Conservation (phyloP, 73 alveolate genomes). For the Stentor roeselii region DNA sequence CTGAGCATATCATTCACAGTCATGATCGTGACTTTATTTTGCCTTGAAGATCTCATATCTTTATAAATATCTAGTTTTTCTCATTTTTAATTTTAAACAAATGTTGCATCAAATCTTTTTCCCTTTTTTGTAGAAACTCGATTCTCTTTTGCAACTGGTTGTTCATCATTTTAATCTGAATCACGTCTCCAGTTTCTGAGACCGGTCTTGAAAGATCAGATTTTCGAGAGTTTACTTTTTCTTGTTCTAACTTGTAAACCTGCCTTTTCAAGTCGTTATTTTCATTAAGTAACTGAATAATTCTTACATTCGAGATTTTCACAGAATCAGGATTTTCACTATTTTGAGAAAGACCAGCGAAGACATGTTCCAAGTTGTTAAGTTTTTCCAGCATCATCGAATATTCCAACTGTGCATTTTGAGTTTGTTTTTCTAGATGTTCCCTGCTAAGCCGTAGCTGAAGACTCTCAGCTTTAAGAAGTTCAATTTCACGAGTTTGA, state of each 20-base stretch:
- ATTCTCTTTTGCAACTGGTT: conserved; percentile 79
- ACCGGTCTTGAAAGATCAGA: conserved; percentile 39
- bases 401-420: conserved; percentile 86
- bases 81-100: conserved; percentile 42
- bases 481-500: conserved; percentile 66
- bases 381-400: conserved; percentile 82
- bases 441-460: conserved; percentile 88
- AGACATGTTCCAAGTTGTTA: conserved; percentile 93
- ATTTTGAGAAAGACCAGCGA: conserved; percentile 85
- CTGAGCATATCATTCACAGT: too few relatives aligned
- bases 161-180: conserved; percentile 75
- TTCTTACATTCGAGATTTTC: conserved; percentile 52
- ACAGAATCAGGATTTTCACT: conserved; percentile 39
- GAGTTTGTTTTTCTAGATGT: conserved; percentile 83
- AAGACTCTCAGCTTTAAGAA: conserved; percentile 87
- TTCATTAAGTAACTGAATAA: conserved; percentile 67
- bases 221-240: conserved; percentile 59
- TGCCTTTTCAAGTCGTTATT: conserved; percentile 92
- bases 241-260: conserved; percentile 83
- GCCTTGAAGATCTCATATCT: too few relatives aligned
- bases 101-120: conserved; percentile 84
- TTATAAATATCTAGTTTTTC: too few relatives aligned
- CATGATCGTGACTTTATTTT: too few relatives aligned
- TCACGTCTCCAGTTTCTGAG: conserved; percentile 67
- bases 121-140: conserved; percentile 89